Evolutionary conservation across 305 asterid genomes (phyloP).

Genomic region (Withania somnifera): DNA sequence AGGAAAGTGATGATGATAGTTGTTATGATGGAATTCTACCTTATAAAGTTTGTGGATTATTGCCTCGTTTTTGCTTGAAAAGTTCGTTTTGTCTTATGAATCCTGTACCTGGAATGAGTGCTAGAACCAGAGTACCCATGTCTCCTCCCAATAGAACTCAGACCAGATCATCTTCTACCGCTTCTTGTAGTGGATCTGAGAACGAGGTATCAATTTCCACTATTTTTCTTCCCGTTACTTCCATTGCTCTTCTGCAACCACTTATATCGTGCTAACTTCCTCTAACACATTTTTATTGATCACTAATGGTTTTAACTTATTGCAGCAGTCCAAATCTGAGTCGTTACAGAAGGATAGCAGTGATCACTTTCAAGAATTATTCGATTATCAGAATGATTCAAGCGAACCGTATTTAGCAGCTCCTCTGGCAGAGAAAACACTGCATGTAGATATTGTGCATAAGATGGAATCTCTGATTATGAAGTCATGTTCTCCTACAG

Average conservation of each 20-base stretch:
- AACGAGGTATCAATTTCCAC: constrained; percentile 38
- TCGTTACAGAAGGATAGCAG: constrained; percentile 12
- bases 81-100: constrained; percentile 35
- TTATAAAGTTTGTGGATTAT: constrained; percentile 41
- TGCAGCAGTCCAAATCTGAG: constrained; percentile 35
- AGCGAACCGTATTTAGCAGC: constrained; percentile 16
- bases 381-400: constrained; percentile 21
- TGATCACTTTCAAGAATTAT: constrained; percentile 35
- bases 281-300: not conserved
- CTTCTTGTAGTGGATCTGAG: constrained; percentile 40
- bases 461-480: constrained; percentile 8
- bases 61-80: constrained; percentile 55
- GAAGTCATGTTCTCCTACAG: not conserved
- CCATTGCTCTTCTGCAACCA: not conserved
- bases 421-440: constrained; percentile 33
- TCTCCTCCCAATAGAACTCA: constrained; percentile 35
- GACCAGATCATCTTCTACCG: constrained; percentile 31
- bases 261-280: not conserved
- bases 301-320: not conserved
- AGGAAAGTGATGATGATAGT: constrained; percentile 45
- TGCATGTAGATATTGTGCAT: constrained; percentile 24
- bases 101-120: constrained; percentile 46
- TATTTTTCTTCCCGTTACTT: not conserved
- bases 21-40: constrained; percentile 23
- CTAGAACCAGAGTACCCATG: constrained; percentile 27